Evolutionary conservation across 1,284 basidiomycete genomes (phyloP), one percentile per base, ranked within the genome.

Genomic region (Leccinum pachyderme): DNA sequence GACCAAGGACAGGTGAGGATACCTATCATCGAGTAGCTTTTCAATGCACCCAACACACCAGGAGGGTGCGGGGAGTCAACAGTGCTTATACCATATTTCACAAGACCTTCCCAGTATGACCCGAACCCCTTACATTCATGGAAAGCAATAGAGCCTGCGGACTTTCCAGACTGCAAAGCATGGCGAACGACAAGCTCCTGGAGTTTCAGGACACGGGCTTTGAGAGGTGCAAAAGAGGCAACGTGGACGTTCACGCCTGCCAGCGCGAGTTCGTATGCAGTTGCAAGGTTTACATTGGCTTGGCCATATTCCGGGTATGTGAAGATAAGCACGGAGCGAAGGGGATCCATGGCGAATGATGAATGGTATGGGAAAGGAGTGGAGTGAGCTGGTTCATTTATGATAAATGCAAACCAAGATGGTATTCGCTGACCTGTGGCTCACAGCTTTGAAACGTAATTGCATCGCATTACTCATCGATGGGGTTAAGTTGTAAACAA

Each of bases 281-380:
- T 61, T 18, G 58, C 58, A 7, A 59, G 59, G 33, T 46, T 61
- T 5, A 53, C 48, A 15, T 58, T 61, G 43, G 59, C 50, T 50
- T 58, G 50, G 5, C 59, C 59, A 4, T 53, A 29, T 46, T 59
- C 55, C 8, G 59, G 24, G 25, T 47, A 52, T n/a, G 58, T 53
- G 11, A 48, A 47, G 13, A 58, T 24, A 28, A 60, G 58, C 15
- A 48, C 53, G 4, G 44, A 44, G 5, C 48, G 48, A 9, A 18
- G 25, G 12, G 24, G 25, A 32, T 7, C 31, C 44, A 59, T 58
- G 29, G 13, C n/a, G n/a, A n/a, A n/a, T n/a, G n/a, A n/a, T 18
- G 18, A 18, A n/a, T 2, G 13, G n/a, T 22, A n/a, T 11, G 22
- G 22, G 22, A 22, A 15, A 24, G 31, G 22, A 35, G 2, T 5